These are phyloP conservation scores for Lenzites betulinus DNA, from an alignment of 768 basidiomycete genomes.

Conservation along the genomic window DNA sequence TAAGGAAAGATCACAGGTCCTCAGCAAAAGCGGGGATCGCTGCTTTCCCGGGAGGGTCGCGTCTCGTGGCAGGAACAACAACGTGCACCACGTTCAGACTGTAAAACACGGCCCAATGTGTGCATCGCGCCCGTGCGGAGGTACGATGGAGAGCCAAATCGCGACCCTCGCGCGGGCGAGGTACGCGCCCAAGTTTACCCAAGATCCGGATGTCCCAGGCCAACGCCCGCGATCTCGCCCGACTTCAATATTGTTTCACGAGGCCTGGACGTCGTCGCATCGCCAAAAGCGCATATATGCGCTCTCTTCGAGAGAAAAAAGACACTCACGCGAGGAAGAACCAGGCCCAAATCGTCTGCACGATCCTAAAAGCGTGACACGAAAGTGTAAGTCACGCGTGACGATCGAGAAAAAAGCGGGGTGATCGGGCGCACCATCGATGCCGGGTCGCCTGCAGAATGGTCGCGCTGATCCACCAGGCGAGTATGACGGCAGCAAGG, in stretches of 20 bases:
- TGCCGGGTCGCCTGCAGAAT: constrained; percentile 68
- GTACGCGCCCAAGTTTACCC: background rate
- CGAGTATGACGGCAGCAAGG: constrained; percentile 65
- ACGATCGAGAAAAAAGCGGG: constrained; percentile 8
- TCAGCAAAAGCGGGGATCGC: no score
- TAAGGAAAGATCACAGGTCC: no score
- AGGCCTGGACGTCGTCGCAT: background rate
- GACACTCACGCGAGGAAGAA: constrained; percentile 66
- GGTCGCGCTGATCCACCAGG: constrained; percentile 85
- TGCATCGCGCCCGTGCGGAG: no score
- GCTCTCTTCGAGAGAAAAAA: background rate
- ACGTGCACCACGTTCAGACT: no score
- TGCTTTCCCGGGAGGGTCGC: no score
- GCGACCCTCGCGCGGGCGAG: no score
- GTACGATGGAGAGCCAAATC: no score
- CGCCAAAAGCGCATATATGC: background rate
- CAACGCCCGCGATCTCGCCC: background rate
- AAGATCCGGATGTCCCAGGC: no score
- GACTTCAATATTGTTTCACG: background rate
- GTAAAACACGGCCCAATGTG: no score
- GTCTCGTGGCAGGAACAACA: no score
- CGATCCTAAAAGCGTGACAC: constrained; percentile 52
- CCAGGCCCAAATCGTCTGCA: constrained; percentile 84
- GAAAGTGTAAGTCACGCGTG: constrained; percentile 7
- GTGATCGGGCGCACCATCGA: constrained; percentile 56